Base-by-base conservation (phyloP, 1,284 basidiomycete species). In the Tilletia caries region DNA sequence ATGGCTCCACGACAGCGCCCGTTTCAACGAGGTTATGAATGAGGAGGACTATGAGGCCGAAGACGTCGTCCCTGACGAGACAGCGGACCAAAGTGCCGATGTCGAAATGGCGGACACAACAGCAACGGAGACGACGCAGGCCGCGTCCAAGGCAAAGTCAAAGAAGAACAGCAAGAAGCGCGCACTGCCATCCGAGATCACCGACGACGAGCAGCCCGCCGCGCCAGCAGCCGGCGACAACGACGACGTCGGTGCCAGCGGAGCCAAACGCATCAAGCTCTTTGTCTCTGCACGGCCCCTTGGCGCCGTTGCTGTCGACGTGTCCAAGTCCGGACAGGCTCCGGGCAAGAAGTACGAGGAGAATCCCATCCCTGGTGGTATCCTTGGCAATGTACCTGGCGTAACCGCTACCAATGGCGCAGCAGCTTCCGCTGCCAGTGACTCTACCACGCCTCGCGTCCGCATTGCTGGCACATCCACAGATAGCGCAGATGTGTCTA, bases 11-110 rank as follows among this genome's bases (percentile, higher is more conserved):
- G 82, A 83, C 71, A 68, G 79, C 25, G 72, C 74, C 8, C 67
- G 76, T 27, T 83, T 76, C 75, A 83, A 83, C 71, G 82, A 83
- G 75, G 66, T 77, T 48, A 83, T 83, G 82, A 83, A 83, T 67
- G 76, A 81, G 71, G 82, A 83, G 60, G 82, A 83, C 71, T 83
- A 83, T 68, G 82, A 83, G 66, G 66, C 74, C 65, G 78, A 80
- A 18, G 78, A 76, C 23, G 71, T 71, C 64, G 13, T 37, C 67
- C 13, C 20, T 8, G 48, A 50, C 10, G 71, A 67, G 23, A 50
- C 67, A 18, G 25, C 60, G 8, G 60, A 70, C n/a, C 58, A 65
- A 2, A 41, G 20, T 6, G 50, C 41, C 13, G 27, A 60, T 32
- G 64, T 67, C 15, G 68, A 65, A 13, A 68, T 71, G 6, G 46